Conservation (phyloP, 2,329 filamentous ascomycete genomes). For the Cytospora mali region DNA sequence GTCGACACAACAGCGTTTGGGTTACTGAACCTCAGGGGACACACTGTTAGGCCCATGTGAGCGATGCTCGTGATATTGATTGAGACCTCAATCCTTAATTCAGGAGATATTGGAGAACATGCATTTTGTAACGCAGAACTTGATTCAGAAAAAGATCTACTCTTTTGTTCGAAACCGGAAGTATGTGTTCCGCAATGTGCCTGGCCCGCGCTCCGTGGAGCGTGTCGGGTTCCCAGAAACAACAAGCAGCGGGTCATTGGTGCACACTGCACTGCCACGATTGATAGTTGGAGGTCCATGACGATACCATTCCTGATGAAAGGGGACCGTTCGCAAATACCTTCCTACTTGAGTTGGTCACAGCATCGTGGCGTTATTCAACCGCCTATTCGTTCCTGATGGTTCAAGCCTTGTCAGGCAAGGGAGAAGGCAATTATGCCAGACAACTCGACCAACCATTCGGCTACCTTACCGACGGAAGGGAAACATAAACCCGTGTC, state of each 20-base stretch:
- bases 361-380: neutral
- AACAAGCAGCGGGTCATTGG: neutral
- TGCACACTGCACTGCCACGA: neutral
- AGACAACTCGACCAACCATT: neutral
- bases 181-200: neutral
- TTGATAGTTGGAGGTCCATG: neutral
- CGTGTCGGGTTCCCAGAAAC: neutral
- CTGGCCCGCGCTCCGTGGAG: neutral
- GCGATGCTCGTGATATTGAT: neutral
- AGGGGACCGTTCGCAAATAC: neutral
- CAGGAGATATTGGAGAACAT: neutral
- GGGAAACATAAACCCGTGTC: neutral
- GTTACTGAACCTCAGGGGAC: neutral
- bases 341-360: neutral
- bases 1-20: neutral
- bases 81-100: neutral
- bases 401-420: neutral
- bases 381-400: neutral
- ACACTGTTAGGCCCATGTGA: neutral
- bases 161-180: neutral
- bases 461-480: slow-evolving; percentile 1
- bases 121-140: neutral
- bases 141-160: neutral
- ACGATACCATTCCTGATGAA: neutral
- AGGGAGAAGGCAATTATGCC: neutral